Evolutionary conservation across 164 flowering plant species (phyloP), one percentile per base, ranked within the genome.

Genomic region (Pachysandra terminalis): DNA sequence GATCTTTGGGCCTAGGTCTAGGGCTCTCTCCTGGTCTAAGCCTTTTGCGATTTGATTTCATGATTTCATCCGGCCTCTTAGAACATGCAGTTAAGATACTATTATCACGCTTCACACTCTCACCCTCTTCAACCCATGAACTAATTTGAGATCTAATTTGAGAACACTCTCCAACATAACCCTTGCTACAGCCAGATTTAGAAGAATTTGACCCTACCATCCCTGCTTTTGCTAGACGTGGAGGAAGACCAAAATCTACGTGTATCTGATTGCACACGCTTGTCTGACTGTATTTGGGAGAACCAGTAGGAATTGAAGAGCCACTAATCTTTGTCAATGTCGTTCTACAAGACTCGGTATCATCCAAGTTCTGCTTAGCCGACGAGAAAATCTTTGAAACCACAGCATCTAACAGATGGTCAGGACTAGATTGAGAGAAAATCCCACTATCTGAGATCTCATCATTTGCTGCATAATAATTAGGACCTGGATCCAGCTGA

Each of bases 1-100:
- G 96, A 85, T 96, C 99, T 71, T 96, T 96, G 37, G 99, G 99
- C 79, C 99, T 83, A 32, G 99, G 99, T 66, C 96, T 80, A 40
- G 92, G 88, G 64, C 82, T 93, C 75, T 96, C 99, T 51, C 99
- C 97, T 71, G 99, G 96, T 78, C 88, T 91, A 70, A 87, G 86
- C 79, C 99, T 86, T 81, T 96, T 96, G 48, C 91, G 88, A 59
- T 80, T 85, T 55, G 86, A 59, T 79, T 91, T 94, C 61, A 76
- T 67, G 9, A 40, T 61, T 76, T 81, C 92, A 68, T 87, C 84
- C 17, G 81, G 75, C 79, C 72, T 86, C 77, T 82, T 86, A 35
- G 95, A 83, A 73, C 78, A 78, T 55, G 77, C 89, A 69, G 90
- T 86, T 16, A 89, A 82, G 57, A 78, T 74, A 81, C 88, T 87